Percentiles rank a stretch among this genome's conserved stretches.
phyloP scores from a whole-genome alignment of 805 yeast species.

The Spathaspora girioi region DNA sequence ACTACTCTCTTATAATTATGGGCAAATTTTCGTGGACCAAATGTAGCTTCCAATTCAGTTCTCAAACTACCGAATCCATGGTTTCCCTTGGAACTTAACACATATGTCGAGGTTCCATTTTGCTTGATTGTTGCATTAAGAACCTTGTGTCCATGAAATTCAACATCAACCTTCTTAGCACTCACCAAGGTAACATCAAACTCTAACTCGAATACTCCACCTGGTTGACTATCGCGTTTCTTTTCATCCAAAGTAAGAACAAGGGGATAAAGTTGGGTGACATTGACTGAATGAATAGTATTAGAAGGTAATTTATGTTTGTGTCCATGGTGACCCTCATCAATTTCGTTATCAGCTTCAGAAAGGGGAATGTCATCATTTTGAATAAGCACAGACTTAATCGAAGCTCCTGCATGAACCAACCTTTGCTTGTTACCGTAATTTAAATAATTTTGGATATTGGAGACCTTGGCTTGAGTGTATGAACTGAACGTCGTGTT shows the following conservation, averaged over 20 bases:
- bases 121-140: conserved; percentile 16
- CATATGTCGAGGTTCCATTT: conserved; percentile 28
- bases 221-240: conserved; percentile 3
- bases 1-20: conserved; percentile 28
- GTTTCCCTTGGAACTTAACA: conserved; percentile 23
- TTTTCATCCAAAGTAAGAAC: conserved; percentile 11
- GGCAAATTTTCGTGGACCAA: not conserved
- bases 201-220: conserved; percentile 13
- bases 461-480: conserved; percentile 30
- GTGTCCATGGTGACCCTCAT: not conserved
- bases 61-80: conserved; percentile 27
- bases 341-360: not conserved
- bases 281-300: conserved; percentile 13
- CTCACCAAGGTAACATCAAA: conserved; percentile 16
- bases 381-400: conserved; percentile 17
- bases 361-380: conserved; percentile 11
- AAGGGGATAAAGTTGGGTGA: conserved; percentile 27
- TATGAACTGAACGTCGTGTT: conserved; percentile 23
- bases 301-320: conserved; percentile 5
- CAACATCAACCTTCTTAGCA: conserved; percentile 12
- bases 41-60: conserved; percentile 22
- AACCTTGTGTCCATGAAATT: conserved; percentile 12
- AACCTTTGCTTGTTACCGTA: conserved; percentile 40
- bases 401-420: conserved; percentile 19
- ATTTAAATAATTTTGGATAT: conserved; percentile 32